Evolutionary conservation across 2,329 filamentous ascomycete genomes (phyloP), one percentile per base, ranked within the genome.

Genomic region (Aspergillus pseudoviridinutans): DNA sequence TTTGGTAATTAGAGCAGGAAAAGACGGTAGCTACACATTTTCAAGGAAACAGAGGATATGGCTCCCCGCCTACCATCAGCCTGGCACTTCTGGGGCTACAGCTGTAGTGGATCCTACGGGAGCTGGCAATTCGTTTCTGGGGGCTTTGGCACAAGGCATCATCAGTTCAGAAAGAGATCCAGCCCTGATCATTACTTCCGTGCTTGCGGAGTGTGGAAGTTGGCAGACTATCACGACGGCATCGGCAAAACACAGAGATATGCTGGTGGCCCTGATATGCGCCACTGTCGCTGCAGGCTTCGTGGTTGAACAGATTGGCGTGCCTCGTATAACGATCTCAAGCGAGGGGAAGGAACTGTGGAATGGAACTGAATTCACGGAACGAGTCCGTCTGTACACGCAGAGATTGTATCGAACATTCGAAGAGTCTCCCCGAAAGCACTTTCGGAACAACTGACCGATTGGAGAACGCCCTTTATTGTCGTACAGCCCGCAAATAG

Each of bases 241-340:
- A 28, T 88, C 53, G 86, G 84, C 1, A 79, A 55, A 82, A 64
- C 69, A 73, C 27, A 58, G 64, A 50, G 51, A 69, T 61, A 54
- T 78, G 90, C 44, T 84, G 87, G 59, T 86, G 66, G 92, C 91
- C 4, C 87, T 89, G 4, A 80, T 84, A 0, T 93, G 88, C 85
- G 94, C 87, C 4, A 88, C 85, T 49, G 82, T 97, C 5, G 88
- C 91, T 2, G 93, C 94, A 7, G 92, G 92, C 68, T 94, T 96
- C 73, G 91, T 91, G 17, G 96, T 99, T 66, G 92, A 99, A 75
- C 94, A 99, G 73, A 87, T 96, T 53, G 93, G 94, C 0, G 84
- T 95, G 72, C 93, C 93, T 20, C 60, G 58, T 22, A 66, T 76
- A 24, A 68, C 70, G 51, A 61, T 57, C 46, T 55, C 66, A 57